phyloP scores from a whole-genome alignment of 495 filamentous ascomycete genomes.

The Penicillium nucicola region DNA sequence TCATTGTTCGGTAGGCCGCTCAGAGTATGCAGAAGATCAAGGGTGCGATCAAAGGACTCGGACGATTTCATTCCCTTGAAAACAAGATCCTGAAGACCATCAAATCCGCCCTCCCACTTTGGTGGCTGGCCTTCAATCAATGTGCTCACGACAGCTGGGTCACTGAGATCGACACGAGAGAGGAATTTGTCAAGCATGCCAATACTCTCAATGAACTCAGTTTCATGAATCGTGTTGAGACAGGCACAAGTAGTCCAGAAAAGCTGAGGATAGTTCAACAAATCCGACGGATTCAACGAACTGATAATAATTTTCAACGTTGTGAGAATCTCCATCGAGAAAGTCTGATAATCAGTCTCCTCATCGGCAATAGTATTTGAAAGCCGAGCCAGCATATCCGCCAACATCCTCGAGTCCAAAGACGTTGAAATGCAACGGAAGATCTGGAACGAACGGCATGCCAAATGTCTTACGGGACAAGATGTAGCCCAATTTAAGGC shows the following conservation, averaged over 20 bases:
- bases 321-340: conserved; percentile 95
- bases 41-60: conserved; percentile 67
- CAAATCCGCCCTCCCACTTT: conserved; percentile 87
- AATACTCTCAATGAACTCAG: conserved; percentile 86
- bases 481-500: conserved; percentile 94
- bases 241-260: conserved; percentile 98
- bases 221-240: conserved; percentile 90
- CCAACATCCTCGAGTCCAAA: conserved; percentile 87
- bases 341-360: conserved; percentile 85
- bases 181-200: conserved; percentile 89
- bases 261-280: conserved; percentile 84
- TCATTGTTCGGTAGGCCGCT: conserved; percentile 75
- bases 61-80: conserved; percentile 94
- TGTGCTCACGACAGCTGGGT: conserved; percentile 60
- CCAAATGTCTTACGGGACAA: conserved; percentile 92
- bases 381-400: conserved; percentile 89
- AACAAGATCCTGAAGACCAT: conserved; percentile 79
- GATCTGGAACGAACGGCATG: conserved; percentile 95
- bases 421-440: conserved; percentile 91
- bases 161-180: conserved; percentile 75
- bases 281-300: conserved; percentile 72
- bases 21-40: conserved; percentile 75
- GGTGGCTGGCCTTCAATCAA: conserved; percentile 75
- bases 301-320: conserved; percentile 87
- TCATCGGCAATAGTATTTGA: conserved; percentile 96